Base-by-base conservation (phyloP, 176 grass and related monocot genomes). In the Ensete glaucum region DNA sequence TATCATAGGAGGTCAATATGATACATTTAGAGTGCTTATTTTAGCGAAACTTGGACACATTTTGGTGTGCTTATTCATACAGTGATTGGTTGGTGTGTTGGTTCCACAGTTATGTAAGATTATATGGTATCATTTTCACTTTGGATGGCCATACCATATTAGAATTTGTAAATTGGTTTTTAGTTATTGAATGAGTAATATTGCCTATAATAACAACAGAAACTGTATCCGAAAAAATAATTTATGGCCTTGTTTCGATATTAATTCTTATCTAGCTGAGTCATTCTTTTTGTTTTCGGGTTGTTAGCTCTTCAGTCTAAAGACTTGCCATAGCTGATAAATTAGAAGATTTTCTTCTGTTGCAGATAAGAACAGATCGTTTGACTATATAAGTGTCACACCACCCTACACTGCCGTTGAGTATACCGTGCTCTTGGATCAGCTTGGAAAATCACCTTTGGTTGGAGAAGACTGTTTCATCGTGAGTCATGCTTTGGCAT, bases 331-430 rank as follows among this genome's bases (percentile, higher is more conserved):
- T 10, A 50, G 48, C 7, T 50, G 22, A 67, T 34, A 25, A 26
- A 26, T 50, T 69, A 1, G 34, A 20, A 69, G 64, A 54, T 17
- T 55, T 49, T 81, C 57, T 62, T 81, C 1, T 69, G 26, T 52
- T 73, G 24, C 73, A 89, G 95, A 80, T 70, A 84, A 81, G 77
- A 82, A 82, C 64, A 85, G 72, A 57, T 83, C 76, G 50, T 94
- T 94, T 84, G 95, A 99, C 83, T 94, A 98, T 85, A 84, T 98
- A 62, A 93, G 88, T 82, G 86, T 98, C 55, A 98, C 94, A 74
- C 90, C 94, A 52, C 94, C 90, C 66, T 98, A 93, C 83, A 53
- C 76, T 50, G 88, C 89, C 74, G 94, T 93, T 17, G 84, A 98
- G 76, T 98, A 93, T 34, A 68, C 67, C 54, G 90, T 77, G 80